Evolutionary conservation across 2,329 filamentous ascomycete genomes (phyloP).

Genomic region (Seiridium cupressi): DNA sequence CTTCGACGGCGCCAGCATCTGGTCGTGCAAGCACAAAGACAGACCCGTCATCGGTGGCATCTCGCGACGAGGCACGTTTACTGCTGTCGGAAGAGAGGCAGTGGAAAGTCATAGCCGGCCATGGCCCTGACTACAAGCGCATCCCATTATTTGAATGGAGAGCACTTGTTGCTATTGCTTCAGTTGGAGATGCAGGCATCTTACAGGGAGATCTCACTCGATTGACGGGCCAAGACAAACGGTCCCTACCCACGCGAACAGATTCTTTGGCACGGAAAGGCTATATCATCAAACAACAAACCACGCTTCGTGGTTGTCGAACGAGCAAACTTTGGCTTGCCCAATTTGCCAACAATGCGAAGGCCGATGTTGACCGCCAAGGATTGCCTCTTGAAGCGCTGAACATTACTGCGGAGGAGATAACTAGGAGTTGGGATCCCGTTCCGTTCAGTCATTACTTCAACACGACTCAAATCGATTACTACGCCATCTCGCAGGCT

Average conservation of each 20-base stretch:
- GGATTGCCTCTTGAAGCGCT: slow-evolving; percentile 31
- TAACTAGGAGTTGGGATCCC: slow-evolving; percentile 46
- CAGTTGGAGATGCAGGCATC: slow-evolving; percentile 52
- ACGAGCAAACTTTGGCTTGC: slow-evolving; percentile 63
- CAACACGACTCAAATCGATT: slow-evolving; percentile 59
- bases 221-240: slow-evolving; percentile 60
- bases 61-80: slow-evolving; percentile 26
- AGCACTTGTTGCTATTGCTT: slow-evolving; percentile 56
- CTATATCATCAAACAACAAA: slow-evolving; percentile 60
- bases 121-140: slow-evolving; percentile 57
- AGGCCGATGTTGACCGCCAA: slow-evolving; percentile 36
- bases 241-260: slow-evolving; percentile 61
- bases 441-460: slow-evolving; percentile 56
- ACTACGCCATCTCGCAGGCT: slow-evolving; percentile 54
- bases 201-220: slow-evolving; percentile 59
- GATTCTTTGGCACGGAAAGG: slow-evolving; percentile 58
- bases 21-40: not conserved
- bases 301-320: slow-evolving; percentile 56
- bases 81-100: slow-evolving; percentile 53
- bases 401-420: slow-evolving; percentile 35
- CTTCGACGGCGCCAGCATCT: not conserved
- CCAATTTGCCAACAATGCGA: slow-evolving; percentile 44
- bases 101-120: slow-evolving; percentile 60
- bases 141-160: slow-evolving; percentile 59
- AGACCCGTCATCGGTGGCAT: not conserved